Base-by-base conservation (phyloP, 1,284 basidiomycete species). In the Naganishia sp. region DNA sequence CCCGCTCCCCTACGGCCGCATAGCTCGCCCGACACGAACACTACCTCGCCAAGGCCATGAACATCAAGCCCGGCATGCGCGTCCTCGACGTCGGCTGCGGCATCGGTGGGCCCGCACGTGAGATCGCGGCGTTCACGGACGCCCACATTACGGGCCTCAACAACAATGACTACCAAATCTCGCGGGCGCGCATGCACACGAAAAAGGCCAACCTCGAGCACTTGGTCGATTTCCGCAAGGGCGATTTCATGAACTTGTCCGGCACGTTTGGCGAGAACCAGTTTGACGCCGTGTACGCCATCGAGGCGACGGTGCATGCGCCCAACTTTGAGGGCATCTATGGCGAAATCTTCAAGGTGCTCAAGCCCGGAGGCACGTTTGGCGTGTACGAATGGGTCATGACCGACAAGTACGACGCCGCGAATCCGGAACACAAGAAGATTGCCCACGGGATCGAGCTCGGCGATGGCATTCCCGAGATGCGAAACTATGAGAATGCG, bases 361-460 rank as follows among this genome's bases (percentile, higher is more conserved):
- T 99, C 75, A 99, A 99, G 84, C 95, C 95, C 6, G 95, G 94
- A 82, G 95, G 95, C 73, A 84, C 90, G 47, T 97, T 97, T 79
- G 94, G 94, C 77, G 89, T 97, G 51, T 98, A 98, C 81, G 95
- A 98, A 78, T 99, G 95, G 95, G 90, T 88, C 81, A 97, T 99
- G 94, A 98, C 95, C 54, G 94, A 98, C 79, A 79, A 80, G 11
- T 99, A 92, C 90, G 91, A 99, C 78, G 84, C 90, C 2, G 87
- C 87, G 15, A 90, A 85, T 79, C 90, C 94, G 18, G 81, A 86
- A 70, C 95, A 99, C 85, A 94, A 94, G 82, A 85, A 86, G 66
- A 88, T 99, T 69, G 90, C 92, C 21, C 94, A 97, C 82, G 87
- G 85, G 65, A 88, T 94, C 70, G 92, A 94, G 78, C 83, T 97